Evolutionary conservation across 2,329 filamentous ascomycete genomes (phyloP), one percentile per base, ranked within the genome.

Genomic region (Clarireedia homoeocarpa): DNA sequence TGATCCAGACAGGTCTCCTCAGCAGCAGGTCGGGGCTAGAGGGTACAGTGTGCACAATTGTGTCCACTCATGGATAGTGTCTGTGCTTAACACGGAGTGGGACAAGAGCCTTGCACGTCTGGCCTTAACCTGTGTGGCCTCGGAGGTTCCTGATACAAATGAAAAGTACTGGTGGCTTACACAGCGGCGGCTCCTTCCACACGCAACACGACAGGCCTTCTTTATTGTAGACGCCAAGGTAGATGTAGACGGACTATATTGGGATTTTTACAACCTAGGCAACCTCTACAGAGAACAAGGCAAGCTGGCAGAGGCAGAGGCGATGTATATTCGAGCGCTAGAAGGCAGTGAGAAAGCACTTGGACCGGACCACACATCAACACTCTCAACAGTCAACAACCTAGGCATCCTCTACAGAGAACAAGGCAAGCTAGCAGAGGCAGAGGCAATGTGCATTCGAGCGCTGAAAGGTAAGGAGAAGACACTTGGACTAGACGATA

Each of bases 231-330:
- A n/a, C n/a, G n/a, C n/a, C n/a, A n/a, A n/a, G n/a, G n/a, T n/a
- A n/a, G n/a, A n/a, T n/a, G n/a, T n/a, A n/a, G 26, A 60, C 0
- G 53, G 53, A 55, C 20, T 52, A 51, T 51, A 51, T 40, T 55
- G 39, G 12, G 44, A 6, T 23, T 27, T 24, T 47, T 14, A 60
- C 46, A 48, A 58, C 6, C 52, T 70, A 49, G 66, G 61, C 5
- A 6, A 5, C 14, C 50, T 70, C 24, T 70, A 66, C 34, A 0
- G 0, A 0, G 24, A 56, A 5, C 62, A 69, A 57, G 63, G 61
- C 39, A 62, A 61, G 47, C 52, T 66, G 6, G 54, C 34, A 4
- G 62, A 69, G 42, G 64, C 66, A 2, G 62, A 67, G 57, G 20
- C 40, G 20, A 61, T 62, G 46, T 61, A 58, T 48, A 9, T 49